A percentile compares a stretch with the other conserved stretches of the same genome.
Conservation (phyloP, 306 rosid species). For the barrel medic (Medicago truncatula) region DNA sequence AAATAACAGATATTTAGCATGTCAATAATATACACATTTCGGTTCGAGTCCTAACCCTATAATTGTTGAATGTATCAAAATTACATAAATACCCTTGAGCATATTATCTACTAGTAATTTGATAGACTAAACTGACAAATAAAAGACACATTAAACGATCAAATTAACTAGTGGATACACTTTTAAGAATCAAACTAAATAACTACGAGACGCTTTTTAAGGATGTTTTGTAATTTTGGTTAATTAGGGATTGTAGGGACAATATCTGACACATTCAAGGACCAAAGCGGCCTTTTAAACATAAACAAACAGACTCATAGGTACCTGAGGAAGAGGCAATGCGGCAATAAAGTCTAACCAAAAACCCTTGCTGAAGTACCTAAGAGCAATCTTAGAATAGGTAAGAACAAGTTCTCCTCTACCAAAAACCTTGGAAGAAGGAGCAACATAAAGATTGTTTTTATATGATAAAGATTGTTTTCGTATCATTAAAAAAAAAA, state of each 20-base stretch:
- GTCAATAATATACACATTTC: neutral
- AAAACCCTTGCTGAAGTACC: slow-evolving; percentile 57
- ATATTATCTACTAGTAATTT: neutral
- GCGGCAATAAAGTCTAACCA: slow-evolving; percentile 60
- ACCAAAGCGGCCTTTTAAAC: neutral
- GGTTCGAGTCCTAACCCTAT: neutral
- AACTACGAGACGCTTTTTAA: neutral
- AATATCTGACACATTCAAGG: neutral
- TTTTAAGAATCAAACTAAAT: neutral
- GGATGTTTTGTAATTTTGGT: neutral
- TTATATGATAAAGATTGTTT: too few species aligned
- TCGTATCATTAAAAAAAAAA: too few species aligned
- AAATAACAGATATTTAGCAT: slow-evolving; percentile 10
- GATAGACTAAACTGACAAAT: neutral
- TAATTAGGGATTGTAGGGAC: neutral
- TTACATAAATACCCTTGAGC: neutral
- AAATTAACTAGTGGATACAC: neutral
- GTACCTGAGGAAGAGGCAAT: slow-evolving; percentile 66
- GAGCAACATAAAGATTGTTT: slow-evolving; percentile 66
- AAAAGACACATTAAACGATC: neutral
- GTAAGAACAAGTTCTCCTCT: slow-evolving; percentile 65
- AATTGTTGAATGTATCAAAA: neutral
- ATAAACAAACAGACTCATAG: neutral
- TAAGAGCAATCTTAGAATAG: slow-evolving; percentile 54
- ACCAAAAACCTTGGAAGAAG: slow-evolving; percentile 65